Evolutionary conservation across 441 rosid species (phyloP).

Genomic region (Croton setiger): DNA sequence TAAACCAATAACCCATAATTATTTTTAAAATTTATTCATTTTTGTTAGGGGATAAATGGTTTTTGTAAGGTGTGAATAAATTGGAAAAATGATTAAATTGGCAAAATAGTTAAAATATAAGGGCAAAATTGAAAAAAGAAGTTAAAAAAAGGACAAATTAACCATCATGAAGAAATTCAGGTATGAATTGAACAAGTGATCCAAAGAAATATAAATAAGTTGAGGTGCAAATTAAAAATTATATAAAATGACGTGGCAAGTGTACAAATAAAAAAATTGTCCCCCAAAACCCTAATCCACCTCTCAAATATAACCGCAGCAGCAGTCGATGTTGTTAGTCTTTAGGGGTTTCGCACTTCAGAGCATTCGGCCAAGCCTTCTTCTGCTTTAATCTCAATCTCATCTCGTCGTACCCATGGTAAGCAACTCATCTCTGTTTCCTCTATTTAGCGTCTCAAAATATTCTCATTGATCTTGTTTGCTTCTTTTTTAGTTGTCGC

Average conservation of each 20-base stretch:
- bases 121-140: too few relatives aligned
- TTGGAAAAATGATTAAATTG: too few relatives aligned
- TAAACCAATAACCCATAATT: too few relatives aligned
- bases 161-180: too few relatives aligned
- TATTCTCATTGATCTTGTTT: neutral
- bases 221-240: neutral
- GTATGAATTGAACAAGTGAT: too few relatives aligned
- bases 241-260: neutral
- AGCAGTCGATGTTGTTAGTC: slow-evolving; percentile 9
- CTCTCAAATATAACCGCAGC: slow-evolving; percentile 8
- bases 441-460: neutral
- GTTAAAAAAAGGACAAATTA: too few relatives aligned
- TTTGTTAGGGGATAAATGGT: too few relatives aligned
- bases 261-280: neutral
- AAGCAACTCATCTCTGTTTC: neutral
- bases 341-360: slow-evolving; percentile 15
- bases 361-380: neutral
- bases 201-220: neutral
- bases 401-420: slow-evolving; percentile 32
- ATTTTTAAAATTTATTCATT: too few relatives aligned
- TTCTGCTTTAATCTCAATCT: neutral
- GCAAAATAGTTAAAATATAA: too few relatives aligned
- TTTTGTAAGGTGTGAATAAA: too few relatives aligned
- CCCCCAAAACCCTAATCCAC: slow-evolving; percentile 21
- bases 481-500: neutral